Conservation (phyloP, 345 rosid species). For the Brassica incana region DNA sequence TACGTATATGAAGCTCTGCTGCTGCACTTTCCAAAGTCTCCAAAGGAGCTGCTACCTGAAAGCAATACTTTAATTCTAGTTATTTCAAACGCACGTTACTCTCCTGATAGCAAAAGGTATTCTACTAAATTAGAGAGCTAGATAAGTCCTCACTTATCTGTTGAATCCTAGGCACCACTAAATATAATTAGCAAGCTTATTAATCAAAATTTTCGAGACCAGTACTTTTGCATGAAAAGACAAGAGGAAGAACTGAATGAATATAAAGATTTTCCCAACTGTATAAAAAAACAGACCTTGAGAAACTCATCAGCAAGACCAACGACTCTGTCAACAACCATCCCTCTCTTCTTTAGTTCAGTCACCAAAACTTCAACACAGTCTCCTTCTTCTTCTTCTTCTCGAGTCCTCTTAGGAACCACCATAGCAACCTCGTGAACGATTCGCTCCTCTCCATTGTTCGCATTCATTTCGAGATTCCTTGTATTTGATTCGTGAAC, state of each 20-base stretch:
- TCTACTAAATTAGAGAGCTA: conserved; percentile 1
- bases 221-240: not conserved
- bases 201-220: not conserved
- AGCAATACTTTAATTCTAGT: not conserved
- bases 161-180: conserved; percentile 2
- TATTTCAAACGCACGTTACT: not conserved
- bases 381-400: conserved; percentile 51
- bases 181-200: conserved; percentile 9
- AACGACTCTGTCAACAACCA: conserved; percentile 54
- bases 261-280: not conserved
- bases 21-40: conserved; percentile 72
- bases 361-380: conserved; percentile 68
- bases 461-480: conserved; percentile 53
- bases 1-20: conserved; percentile 69
- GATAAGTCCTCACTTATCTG: not conserved
- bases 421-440: conserved; percentile 73
- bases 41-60: not conserved
- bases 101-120: not conserved
- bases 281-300: too few species aligned
- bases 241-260: not conserved
- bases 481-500: not conserved
- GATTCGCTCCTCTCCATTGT: conserved; percentile 44
- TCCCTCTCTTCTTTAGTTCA: conserved; percentile 61
- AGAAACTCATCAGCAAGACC: conserved; percentile 80
- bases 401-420: conserved; percentile 54